Base-by-base conservation (phyloP, 768 basidiomycete genomes). In the Suillus plorans region DNA sequence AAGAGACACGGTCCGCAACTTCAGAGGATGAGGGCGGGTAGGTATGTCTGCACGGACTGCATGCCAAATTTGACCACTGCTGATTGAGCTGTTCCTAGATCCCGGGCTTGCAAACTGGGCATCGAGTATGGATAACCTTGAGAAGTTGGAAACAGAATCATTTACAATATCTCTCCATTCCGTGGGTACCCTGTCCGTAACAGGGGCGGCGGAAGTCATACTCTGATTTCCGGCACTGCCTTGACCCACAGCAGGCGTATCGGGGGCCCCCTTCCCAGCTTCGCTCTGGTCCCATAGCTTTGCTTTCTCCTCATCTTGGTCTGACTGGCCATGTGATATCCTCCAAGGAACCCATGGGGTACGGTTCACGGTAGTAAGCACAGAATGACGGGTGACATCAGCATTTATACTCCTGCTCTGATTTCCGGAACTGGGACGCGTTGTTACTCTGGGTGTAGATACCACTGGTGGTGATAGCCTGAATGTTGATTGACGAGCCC, bases 331-430 rank as follows among this genome's bases (percentile, higher is more conserved):
- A 62, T 71, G 72, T 39, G 79, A 72, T 8, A 71, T 47, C 60
- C 69, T 72, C 13, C 69, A 65, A n/a, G 70, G 66, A 22, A 83
- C 63, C 81, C 82, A 84, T 4, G 80, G 79, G 10, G 81, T 69
- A 31, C 69, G 70, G 44, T 68, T 67, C 58, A 75, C 50, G 37
- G 78, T 73, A 60, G 68, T 53, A 61, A 63, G 68, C 16, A 68
- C 44, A 31, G 68, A 70, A 37, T 63, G 64, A 25, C 55, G 68
- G 64, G 71, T 56, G 2, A 28, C 53, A 45, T 70, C 69, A 28
- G 63, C 64, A 61, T 25, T 68, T 49, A 61, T 56, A 20, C 52
- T 61, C 47, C 42, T 69, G 57, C 61, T 66, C 56, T 44, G 41
- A 31, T 31, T 64, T 28, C 57, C 49, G 14, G 59, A 4, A 2